Base-by-base conservation (phyloP, 768 basidiomycete genomes). In the Ramaria sp. region DNA sequence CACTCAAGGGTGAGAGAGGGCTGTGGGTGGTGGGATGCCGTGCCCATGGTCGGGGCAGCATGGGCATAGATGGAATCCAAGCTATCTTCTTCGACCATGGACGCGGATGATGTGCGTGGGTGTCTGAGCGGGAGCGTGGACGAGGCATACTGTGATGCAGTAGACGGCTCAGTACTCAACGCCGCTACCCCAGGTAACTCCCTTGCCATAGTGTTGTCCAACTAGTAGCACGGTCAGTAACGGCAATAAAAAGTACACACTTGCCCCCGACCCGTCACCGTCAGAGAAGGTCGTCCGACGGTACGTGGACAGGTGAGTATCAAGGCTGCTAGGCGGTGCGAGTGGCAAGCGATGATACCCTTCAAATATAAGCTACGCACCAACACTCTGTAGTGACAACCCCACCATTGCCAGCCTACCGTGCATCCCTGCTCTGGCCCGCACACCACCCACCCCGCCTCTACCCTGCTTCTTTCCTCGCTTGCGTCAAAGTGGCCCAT, bases 31-130 rank as follows among this genome's bases (percentile, higher is more conserved):
- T 34, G 31, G 9, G 17, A 9, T 4, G 11, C 15, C 12, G 12
- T 6, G 11, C 12, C 33, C 33, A 17, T 22, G 11, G 67, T 64
- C 13, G 73, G 69, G 1, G 73, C 59, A n/a, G 74, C 75, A 47
- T 79, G 71, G 0, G 75, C 76, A 37, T 78, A 74, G 49, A 83
- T 81, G 0, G 83, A 83, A n/a, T n/a, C n/a, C n/a, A n/a, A 76
- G 20, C 78, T 78, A 46, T 80, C 80, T 22, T 81, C 77, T 4
- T 72, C 71, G 57, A 68, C 65, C 9, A 37, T 65, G 57, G 50
- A 68, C 20, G 42, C n/a, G 19, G 58, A 53, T 2, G 34, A 20
- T 31, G 34, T 31, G 30, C 52, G 52, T 10, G 54, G 17, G 12
- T 30, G 37, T 33, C 33, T 20, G 12, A 7, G 45, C 5, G 46